phyloP scores from a whole-genome alignment of 257 asterid genomes.

The Forsythia viridissima region DNA sequence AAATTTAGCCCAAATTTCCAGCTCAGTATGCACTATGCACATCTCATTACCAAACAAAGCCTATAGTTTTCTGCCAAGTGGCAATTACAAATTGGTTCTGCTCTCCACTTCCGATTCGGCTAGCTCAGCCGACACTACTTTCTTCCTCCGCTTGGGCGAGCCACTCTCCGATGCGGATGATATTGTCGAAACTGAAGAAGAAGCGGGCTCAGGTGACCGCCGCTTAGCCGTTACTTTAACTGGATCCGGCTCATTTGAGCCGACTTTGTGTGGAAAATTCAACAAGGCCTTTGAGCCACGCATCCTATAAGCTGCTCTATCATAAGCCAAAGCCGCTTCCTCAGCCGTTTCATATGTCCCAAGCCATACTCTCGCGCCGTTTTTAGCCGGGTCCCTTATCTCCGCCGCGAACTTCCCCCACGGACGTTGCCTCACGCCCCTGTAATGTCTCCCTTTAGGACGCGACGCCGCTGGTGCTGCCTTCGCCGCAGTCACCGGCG shows the following conservation, averaged over 20 bases:
- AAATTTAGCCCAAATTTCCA: not conserved
- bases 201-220: slow-evolving; percentile 55
- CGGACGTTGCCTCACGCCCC: slow-evolving; percentile 87
- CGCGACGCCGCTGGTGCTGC: slow-evolving; percentile 23
- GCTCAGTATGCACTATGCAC: not conserved
- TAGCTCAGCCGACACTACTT: slow-evolving; percentile 34
- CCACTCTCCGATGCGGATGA: slow-evolving; percentile 52
- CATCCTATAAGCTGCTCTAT: slow-evolving; percentile 84
- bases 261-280: slow-evolving; percentile 70
- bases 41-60: slow-evolving; percentile 17
- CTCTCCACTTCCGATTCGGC: slow-evolving; percentile 66
- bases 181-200: slow-evolving; percentile 26
- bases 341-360: slow-evolving; percentile 88
- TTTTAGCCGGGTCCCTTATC: slow-evolving; percentile 85
- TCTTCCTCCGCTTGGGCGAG: slow-evolving; percentile 60
- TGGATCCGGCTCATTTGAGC: slow-evolving; percentile 89
- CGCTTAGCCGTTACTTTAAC: slow-evolving; percentile 66
- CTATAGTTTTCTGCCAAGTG: slow-evolving; percentile 42
- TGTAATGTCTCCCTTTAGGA: slow-evolving; percentile 64
- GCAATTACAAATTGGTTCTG: slow-evolving; percentile 35
- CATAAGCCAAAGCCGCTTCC: slow-evolving; percentile 91
- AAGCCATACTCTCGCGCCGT: slow-evolving; percentile 92
- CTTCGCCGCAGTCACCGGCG: slow-evolving; percentile 19
- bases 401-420: slow-evolving; percentile 97
- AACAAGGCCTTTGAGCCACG: slow-evolving; percentile 85